Percentiles rank a stretch among this genome's conserved stretches.
Evolutionary conservation across 23 red algal genomes (phyloP).

Genomic region (Gracilaria domingensis): DNA sequence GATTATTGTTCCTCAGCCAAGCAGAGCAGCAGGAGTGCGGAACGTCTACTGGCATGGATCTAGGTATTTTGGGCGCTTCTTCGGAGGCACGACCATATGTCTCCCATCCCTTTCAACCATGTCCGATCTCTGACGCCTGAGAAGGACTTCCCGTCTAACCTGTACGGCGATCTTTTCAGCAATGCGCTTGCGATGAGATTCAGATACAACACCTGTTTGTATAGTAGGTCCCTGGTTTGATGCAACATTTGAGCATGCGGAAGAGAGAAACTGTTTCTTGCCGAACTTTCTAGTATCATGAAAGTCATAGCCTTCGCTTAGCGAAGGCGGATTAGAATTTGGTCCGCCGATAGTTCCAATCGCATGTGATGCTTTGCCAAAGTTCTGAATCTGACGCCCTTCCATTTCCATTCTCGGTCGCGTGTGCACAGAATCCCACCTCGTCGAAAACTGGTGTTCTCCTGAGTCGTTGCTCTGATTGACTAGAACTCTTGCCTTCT

Average conservation of each 20-base stretch:
- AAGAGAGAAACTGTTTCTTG: slow-evolving; percentile 15
- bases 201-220: background rate
- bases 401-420: background rate
- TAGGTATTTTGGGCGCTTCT: slow-evolving; percentile 26
- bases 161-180: slow-evolving; percentile 23
- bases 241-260: background rate
- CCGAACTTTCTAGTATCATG: background rate
- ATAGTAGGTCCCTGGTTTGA: background rate
- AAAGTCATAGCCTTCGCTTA: background rate
- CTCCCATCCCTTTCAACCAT: slow-evolving; percentile 22
- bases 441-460: background rate
- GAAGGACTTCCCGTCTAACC: slow-evolving; percentile 14
- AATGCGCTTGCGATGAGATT: slow-evolving; percentile 38
- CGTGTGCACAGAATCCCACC: background rate
- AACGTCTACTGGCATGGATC: background rate
- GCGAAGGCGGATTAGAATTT: background rate
- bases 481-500: slow-evolving; percentile 3
- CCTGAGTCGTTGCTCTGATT: background rate
- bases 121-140: slow-evolving; percentile 16
- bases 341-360: background rate
- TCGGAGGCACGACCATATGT: slow-evolving; percentile 27
- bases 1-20: background rate
- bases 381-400: background rate
- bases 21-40: too few relatives aligned
- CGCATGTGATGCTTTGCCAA: background rate